Conservation (phyloP, 805 yeast species). For the Zygoascus flipseniorum region DNA sequence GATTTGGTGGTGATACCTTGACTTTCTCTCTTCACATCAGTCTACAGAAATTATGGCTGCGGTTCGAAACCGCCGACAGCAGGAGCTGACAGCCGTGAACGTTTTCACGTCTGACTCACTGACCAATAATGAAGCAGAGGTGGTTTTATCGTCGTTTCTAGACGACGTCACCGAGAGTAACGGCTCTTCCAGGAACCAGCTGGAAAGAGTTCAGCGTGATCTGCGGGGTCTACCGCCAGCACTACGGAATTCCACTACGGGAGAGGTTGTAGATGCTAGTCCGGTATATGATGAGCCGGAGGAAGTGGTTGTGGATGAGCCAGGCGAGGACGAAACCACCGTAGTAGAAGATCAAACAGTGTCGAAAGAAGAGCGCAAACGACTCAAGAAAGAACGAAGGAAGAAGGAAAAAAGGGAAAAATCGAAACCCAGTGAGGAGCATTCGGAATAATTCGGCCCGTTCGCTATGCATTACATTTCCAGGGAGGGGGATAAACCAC, state of each 20-base stretch:
- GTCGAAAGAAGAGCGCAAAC: not conserved
- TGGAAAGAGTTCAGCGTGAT: conserved; percentile 67
- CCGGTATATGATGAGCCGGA: not conserved
- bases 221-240: conserved; percentile 72
- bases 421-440: conserved; percentile 1
- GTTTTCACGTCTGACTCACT: conserved; percentile 19
- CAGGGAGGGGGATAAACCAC: not conserved
- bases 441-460: conserved; percentile 1
- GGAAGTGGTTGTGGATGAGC: not conserved
- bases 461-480: not conserved
- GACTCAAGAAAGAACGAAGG: not conserved
- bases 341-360: not conserved
- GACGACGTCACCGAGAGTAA: conserved; percentile 24
- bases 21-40: not conserved
- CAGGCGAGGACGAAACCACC: not conserved
- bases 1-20: not conserved
- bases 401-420: conserved; percentile 9
- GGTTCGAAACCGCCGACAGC: conserved; percentile 5
- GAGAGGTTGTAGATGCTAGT: not conserved
- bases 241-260: conserved; percentile 3
- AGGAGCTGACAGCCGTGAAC: conserved; percentile 15
- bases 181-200: conserved; percentile 48
- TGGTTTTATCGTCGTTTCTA: conserved; percentile 37
- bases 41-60: not conserved
- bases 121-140: conserved; percentile 38